Evolutionary conservation across 768 basidiomycete genomes (phyloP), one percentile per base, ranked within the genome.

Genomic region (Lentinula sp.): DNA sequence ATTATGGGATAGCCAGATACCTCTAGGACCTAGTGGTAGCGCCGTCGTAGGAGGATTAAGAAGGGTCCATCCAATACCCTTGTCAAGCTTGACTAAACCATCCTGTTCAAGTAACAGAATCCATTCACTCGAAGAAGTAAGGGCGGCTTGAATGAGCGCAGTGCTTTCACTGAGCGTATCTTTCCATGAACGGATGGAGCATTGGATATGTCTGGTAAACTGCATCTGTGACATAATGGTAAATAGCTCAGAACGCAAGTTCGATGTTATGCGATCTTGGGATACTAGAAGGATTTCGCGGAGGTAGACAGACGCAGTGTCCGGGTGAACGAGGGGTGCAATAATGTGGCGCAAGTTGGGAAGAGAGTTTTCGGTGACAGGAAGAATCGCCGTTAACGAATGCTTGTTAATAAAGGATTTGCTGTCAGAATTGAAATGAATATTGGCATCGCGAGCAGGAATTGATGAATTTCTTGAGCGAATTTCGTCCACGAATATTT

Each of bases 61-160:
- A n/a, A 88, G 76, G 51, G 72, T 66, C 3, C 70, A 61, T 60
- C 70, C 73, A 12, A 74, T 73, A 23, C 68, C 62, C 36, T 69
- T 62, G 50, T 74, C 68, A 43, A 82, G 45, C 7, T 70, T 63
- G 3, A 63, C 32, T 8, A 88, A 63, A 8, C 79, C 85, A 48
- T 65, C 60, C 51, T 81, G 74, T 58, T 83, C 82, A 58, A 87
- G 71, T 7, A 88, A 55, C 12, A 89, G 75, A 8, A 82, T 66
- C 77, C 81, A 82, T 28, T 79, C 75, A 0, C 82, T 80, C 12
- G 77, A 71, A 28, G 76, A 71, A 33, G 74, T 76, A 5, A 73
- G 64, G 35, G 77, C 72, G 28, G 71, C 69, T 28, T 70, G 69
- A n/a, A 86, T 61, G 41, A 70, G 32, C 3, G 37, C 59, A 15